Evolutionary conservation across 2,329 filamentous ascomycete genomes (phyloP), one percentile per base, ranked within the genome.

Genomic region (Lachnum nothofagi): DNA sequence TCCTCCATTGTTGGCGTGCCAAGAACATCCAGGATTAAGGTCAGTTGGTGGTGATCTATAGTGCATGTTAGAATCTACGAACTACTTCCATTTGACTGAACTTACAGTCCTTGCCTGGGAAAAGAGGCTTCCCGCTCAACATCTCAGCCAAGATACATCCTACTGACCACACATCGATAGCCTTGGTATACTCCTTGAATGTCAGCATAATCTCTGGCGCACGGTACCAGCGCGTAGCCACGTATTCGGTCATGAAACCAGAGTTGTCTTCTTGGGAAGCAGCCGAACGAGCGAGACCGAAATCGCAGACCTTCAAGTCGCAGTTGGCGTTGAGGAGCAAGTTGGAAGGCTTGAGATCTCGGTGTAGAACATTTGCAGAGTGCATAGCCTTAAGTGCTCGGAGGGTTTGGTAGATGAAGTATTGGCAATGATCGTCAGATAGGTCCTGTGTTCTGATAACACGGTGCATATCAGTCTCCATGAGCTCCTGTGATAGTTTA

Each of bases 191-290:
- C 72, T 98, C 93, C 75, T 98, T 97, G 78, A 97, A 98, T 10
- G 93, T 98, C 74, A 98, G 85, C 93, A 98, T 98, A 70, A 98
- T 98, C 69, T 98, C 93, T 3, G 93, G 93, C 5, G 93, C 93
- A 70, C 93, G 90, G 72, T 98, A 98, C 93, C 93, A 98, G 64
- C 93, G 85, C 40, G 93, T 98, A 44, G 93, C 93, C 49, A 98
- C 93, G 68, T 98, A 98, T 94, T 98, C 93, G 14, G 93, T 98
- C 93, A 98, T 98, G 80, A 98, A 98, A 19, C 93, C 93, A n/a
- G 91, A 96, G 73, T 98, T 98, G 70, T 98, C 93, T 66, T 98
- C 93, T 60, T 94, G 94, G 8, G 91, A 96, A 7, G 93, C 93
- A 10, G 93, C 93, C 8, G 91, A 97, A 65, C 91, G 85, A 42